These are phyloP conservation scores for Plasmodium fragile DNA, from an alignment of 169 alveolate species.

Conservation along the genomic window DNA sequence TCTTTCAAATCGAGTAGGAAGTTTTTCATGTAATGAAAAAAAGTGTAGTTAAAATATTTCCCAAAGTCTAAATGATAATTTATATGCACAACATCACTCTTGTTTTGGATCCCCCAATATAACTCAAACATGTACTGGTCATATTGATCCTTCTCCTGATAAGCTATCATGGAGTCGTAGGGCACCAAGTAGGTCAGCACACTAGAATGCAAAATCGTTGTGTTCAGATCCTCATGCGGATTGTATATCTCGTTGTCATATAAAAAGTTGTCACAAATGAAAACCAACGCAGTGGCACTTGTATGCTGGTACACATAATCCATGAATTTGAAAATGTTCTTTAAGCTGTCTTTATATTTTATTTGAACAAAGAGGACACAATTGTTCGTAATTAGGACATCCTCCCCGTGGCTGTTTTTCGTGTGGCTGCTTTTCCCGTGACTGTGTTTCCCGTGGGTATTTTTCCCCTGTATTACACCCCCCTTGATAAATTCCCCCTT, in stretches of 20 bases:
- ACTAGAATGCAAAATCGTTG: conserved; percentile 22
- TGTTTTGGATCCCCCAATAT: conserved; percentile 47
- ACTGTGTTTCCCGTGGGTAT: background rate
- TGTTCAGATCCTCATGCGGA: conserved; percentile 61
- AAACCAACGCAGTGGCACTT: conserved; percentile 45
- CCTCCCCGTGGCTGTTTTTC: background rate
- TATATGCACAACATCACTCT: conserved; percentile 69
- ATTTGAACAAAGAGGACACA: conserved; percentile 55
- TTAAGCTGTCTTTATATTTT: conserved; percentile 44
- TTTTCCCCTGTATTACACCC: background rate
- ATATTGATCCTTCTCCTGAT: conserved; percentile 12
- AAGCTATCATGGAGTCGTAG: conserved; percentile 9
- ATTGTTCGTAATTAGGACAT: conserved; percentile 24
- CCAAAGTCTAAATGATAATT: conserved; percentile 64
- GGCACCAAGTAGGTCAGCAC: conserved; percentile 50
- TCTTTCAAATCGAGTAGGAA: conserved; percentile 41
- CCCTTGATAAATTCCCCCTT: background rate
- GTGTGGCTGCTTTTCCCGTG: background rate
- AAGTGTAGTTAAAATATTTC: conserved; percentile 67
- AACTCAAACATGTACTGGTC: conserved; percentile 38
- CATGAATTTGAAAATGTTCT: conserved; percentile 38
- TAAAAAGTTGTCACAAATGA: conserved; percentile 55
- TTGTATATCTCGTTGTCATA: conserved; percentile 70
- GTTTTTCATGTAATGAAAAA: conserved; percentile 51
- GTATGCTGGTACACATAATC: conserved; percentile 45